These are phyloP conservation scores for Myrmaecium sp. DNA, from an alignment of 2,329 filamentous ascomycete species.

Conservation along the genomic window DNA sequence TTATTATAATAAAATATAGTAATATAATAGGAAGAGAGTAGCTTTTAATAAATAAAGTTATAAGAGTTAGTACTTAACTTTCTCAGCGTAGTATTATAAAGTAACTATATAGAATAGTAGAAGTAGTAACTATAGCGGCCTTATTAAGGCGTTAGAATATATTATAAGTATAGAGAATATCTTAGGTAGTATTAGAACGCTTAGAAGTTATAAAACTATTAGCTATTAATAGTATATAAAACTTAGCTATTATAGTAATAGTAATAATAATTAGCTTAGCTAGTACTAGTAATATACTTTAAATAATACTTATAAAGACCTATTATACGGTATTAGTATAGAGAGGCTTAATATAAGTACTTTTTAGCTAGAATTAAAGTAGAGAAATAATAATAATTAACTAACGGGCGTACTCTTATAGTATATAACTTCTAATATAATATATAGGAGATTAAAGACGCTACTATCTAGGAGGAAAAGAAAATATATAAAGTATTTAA, in stretches of 20 bases:
- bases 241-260: slow-evolving; percentile 1
- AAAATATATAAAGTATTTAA: no score
- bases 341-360: not conserved
- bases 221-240: slow-evolving; percentile 1
- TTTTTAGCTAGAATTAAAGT: slow-evolving; percentile 1
- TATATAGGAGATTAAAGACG: no score
- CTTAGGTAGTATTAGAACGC: not conserved
- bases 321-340: not conserved
- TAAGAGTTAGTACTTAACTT: not conserved
- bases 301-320: not conserved
- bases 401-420: no score
- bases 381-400: no score
- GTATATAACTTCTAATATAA: no score
- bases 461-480: no score
- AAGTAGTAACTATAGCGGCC: not conserved
- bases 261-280: not conserved
- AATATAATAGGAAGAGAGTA: no score
- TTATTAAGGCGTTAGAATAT: slow-evolving; percentile 1
- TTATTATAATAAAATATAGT: not conserved
- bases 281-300: not conserved
- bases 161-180: no score
- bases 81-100: not conserved
- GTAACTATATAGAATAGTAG: not conserved
- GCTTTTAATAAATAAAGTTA: not conserved
- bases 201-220: not conserved